phyloP scores from a whole-genome alignment of 352 stramenopile genomes.

The Pythium phragmitis region DNA sequence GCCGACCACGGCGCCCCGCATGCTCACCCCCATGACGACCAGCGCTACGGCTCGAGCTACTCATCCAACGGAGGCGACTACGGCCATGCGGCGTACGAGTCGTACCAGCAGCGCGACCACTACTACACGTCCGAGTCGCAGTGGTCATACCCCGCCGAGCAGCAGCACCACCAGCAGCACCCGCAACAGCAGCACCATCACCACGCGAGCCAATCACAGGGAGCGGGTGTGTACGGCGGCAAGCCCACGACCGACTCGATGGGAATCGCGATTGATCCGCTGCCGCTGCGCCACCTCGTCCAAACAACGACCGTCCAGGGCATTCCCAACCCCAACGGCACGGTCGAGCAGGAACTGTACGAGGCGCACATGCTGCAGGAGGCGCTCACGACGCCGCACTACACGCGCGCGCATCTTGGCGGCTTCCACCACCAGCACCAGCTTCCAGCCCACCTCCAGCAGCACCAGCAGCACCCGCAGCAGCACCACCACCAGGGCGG shows the following conservation, averaged over 20 bases:
- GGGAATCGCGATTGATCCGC: conserved; percentile 21
- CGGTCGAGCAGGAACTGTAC: conserved; percentile 33
- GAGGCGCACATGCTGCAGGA: conserved; percentile 39
- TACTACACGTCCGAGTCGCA: conserved; percentile 18
- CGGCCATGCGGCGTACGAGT: conserved; percentile 1
- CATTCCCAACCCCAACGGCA: not conserved
- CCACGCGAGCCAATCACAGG: not conserved
- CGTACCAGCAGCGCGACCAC: conserved; percentile 11
- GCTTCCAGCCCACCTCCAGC: not conserved
- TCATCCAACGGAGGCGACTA: conserved; percentile 8
- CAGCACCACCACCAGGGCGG: conserved; percentile 4
- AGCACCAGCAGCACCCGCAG: conserved; percentile 17
- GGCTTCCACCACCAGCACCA: conserved; percentile 24
- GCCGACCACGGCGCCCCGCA: conserved; percentile 9
- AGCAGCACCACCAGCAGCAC: conserved; percentile 12
- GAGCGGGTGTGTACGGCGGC: not conserved
- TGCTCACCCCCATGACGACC: not conserved
- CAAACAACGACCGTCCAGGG: conserved; percentile 4
- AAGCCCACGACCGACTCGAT: conserved; percentile 21
- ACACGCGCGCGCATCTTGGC: conserved; percentile 12
- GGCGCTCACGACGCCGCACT: conserved; percentile 28
- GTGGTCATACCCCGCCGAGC: conserved; percentile 17
- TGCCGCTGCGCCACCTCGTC: conserved; percentile 23
- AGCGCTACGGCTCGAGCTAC: conserved; percentile 18
- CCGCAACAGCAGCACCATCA: not conserved